Conservation (phyloP, 805 yeast species). For the Saturnispora silvae region DNA sequence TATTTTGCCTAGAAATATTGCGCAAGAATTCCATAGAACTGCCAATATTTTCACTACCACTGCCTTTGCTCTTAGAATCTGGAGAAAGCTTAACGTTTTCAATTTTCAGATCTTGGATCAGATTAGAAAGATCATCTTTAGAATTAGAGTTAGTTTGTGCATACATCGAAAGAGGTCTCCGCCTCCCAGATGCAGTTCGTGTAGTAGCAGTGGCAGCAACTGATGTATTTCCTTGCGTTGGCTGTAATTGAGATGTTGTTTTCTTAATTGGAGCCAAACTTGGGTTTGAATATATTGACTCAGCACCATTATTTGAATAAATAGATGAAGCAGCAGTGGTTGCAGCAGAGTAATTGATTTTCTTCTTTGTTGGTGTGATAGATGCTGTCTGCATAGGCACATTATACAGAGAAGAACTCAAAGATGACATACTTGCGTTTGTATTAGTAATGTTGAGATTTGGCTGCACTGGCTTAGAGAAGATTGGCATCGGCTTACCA, state of each 20-base stretch:
- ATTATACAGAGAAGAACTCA: neutral
- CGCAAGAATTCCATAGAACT: conserved; percentile 31
- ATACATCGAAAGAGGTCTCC: conserved; percentile 10
- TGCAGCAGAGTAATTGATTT: neutral
- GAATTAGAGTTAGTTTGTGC: conserved; percentile 4
- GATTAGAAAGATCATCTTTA: conserved; percentile 8
- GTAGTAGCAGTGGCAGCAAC: neutral
- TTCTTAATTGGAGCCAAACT: neutral
- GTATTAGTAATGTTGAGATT: neutral
- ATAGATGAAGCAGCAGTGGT: too few species aligned
- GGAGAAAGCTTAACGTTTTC: conserved; percentile 28
- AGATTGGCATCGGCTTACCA: conserved; percentile 29
- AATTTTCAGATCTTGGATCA: conserved; percentile 15
- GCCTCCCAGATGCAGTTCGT: neutral
- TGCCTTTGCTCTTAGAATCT: conserved; percentile 7
- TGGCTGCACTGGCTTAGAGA: conserved; percentile 13
- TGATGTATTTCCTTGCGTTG: too few species aligned
- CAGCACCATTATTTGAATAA: neutral
- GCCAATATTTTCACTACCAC: conserved; percentile 19
- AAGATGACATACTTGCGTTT: neutral
- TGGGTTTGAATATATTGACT: neutral
- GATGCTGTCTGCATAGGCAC: too few species aligned
- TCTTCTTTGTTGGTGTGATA: too few species aligned
- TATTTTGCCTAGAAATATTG: conserved; percentile 27
- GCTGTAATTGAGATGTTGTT: neutral